Conservation (phyloP, 306 rosid genomes). For the Potentilla sterilis region DNA sequence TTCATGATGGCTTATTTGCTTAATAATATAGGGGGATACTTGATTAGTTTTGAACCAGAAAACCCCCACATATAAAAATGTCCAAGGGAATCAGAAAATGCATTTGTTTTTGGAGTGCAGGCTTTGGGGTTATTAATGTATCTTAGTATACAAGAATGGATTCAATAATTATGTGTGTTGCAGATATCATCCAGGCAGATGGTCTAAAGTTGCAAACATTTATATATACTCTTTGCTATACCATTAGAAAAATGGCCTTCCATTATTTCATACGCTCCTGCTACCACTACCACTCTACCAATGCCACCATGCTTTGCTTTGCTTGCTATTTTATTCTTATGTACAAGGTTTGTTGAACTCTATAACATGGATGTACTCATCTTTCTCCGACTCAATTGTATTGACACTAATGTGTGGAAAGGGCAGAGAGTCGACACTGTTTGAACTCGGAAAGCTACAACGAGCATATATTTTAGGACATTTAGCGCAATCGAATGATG, state of each 20-base stretch:
- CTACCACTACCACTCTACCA: neutral
- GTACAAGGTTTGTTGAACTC: neutral
- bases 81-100: neutral
- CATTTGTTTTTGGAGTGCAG: neutral
- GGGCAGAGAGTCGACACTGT: neutral
- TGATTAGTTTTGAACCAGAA: neutral
- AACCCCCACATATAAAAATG: neutral
- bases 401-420: neutral
- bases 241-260: neutral
- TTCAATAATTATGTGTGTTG: constrained; percentile 6
- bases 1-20: constrained; percentile 3
- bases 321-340: neutral
- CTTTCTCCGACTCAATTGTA: neutral
- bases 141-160: neutral
- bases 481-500: neutral
- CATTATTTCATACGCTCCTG: neutral
- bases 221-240: neutral
- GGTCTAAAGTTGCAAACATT: neutral
- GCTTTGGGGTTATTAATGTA: neutral
- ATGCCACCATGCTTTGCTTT: neutral
- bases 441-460: neutral
- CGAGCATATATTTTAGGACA: neutral
- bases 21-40: neutral
- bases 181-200: neutral
- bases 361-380: neutral